Evolutionary conservation across 108 stramenopile genomes (phyloP), one percentile per base, ranked within the genome.

Genomic region (Skeletonema grethae): DNA sequence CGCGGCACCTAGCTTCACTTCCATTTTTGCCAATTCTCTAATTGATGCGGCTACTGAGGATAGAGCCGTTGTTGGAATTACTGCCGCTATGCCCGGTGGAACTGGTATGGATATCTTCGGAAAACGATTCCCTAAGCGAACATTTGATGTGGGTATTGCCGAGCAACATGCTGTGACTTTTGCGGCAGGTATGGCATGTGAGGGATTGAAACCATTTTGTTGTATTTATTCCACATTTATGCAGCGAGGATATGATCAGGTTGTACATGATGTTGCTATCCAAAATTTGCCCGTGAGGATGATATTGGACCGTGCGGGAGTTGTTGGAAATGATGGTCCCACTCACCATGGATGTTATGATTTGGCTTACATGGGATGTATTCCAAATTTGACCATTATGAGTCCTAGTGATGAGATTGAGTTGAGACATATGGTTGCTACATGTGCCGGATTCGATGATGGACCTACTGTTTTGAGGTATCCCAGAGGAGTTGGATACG

Each of bases 41-140:
- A 94, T 96, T 61, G 94, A 95, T 57, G 85, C 89, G 15, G 98
- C 98, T 46, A 88, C 88, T 13, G 93, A 97, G 59, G 98, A 98
- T 77, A 87, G 94, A 13, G 73, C 86, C 29, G 80, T 98, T 67
- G 94, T 97, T 10, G 98, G 97, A 50, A 98, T 98, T 75, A 98
- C 98, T 29, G 98, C 98, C 24, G 98, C 98, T 67, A 98, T 98
- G 98, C 98, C 98, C 2, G 98, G 97, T 28, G 98, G 98, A 15
- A 98, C 98, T 0, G 98, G 98, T 46, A 97, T 98, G 96, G 98
- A 98, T 73, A 96, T 97, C 69, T 98, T 98, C 57, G 98, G 98
- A 10, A 82, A 96, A 22, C 85, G 97, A 15, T 97, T 97, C 67
- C 98, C 98, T 72, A 97, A 97, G 83, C 85, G 97, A 13, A 98